Conservation (phyloP, 805 yeast species). For the Metschnikowia bowlesiae region DNA sequence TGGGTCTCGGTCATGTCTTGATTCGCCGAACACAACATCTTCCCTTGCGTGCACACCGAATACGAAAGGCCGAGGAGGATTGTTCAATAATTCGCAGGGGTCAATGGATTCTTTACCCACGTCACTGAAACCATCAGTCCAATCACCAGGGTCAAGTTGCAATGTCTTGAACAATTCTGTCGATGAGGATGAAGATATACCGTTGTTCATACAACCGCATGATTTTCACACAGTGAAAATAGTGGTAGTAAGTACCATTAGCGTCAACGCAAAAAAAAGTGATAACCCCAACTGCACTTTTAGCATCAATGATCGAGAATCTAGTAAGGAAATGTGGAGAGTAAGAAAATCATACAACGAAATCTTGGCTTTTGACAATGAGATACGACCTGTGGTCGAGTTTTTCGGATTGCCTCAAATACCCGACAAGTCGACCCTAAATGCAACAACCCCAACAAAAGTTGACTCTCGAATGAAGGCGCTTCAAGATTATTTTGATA, state of each 20-base stretch:
- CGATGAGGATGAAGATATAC: conserved; percentile 37
- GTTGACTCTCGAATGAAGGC: conserved; percentile 57
- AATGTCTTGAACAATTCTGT: conserved; percentile 16
- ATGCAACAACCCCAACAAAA: conserved; percentile 55
- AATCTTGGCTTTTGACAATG: conserved; percentile 57
- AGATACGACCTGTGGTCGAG: conserved; percentile 48
- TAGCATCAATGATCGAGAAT: conserved; percentile 56
- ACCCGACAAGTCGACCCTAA: conserved; percentile 61
- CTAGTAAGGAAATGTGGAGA: conserved; percentile 68
- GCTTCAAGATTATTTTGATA: conserved; percentile 56
- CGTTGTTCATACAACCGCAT: conserved; percentile 55
- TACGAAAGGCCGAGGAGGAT: background rate
- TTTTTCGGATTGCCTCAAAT: conserved; percentile 55
- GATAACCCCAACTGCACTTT: conserved; percentile 62
- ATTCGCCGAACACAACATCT: conserved; percentile 1
- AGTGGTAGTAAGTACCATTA: conserved; percentile 46
- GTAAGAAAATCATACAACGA: conserved; percentile 61
- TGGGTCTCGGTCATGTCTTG: background rate
- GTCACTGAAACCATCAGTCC: background rate
- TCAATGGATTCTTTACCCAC: conserved; percentile 1
- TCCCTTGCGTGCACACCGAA: conserved; percentile 2
- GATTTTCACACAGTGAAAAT: conserved; percentile 51
- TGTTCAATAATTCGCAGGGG: background rate
- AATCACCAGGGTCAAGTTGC: conserved; percentile 13
- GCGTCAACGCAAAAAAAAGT: conserved; percentile 30